phyloP scores from a whole-genome alignment of 306 rosid species.

The Lupinus albus region DNA sequence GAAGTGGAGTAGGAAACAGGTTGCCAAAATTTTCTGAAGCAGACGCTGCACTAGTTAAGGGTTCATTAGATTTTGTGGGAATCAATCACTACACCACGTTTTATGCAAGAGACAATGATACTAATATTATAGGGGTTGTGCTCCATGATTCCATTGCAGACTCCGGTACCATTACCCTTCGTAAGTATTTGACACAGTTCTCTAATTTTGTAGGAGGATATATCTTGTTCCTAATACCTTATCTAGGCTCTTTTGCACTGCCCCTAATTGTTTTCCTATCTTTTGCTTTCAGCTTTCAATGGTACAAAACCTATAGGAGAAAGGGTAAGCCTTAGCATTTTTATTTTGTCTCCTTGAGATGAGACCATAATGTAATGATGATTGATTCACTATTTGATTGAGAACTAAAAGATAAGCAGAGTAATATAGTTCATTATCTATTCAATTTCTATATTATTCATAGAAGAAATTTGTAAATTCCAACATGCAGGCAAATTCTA shows the following conservation, averaged over 20 bases:
- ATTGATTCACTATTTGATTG: neutral
- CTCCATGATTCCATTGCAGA: constrained; percentile 62
- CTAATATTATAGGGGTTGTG: constrained; percentile 38
- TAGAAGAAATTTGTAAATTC: neutral
- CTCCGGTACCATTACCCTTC: constrained; percentile 67
- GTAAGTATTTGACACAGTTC: constrained; percentile 53
- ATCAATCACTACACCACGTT: constrained; percentile 92
- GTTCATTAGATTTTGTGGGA: constrained; percentile 89
- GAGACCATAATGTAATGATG: neutral
- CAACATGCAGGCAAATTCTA: constrained; percentile 74
- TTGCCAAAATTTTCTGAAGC: constrained; percentile 66
- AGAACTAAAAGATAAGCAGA: too few species aligned
- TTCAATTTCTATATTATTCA: too few species aligned
- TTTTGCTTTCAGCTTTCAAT: constrained; percentile 71
- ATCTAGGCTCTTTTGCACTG: constrained; percentile 43
- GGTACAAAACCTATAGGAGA: constrained; percentile 63
- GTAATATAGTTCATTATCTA: too few species aligned
- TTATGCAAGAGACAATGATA: constrained; percentile 54
- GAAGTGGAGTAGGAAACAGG: constrained; percentile 64
- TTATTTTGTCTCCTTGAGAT: neutral
- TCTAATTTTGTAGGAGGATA: too few species aligned
- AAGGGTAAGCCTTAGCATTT: constrained; percentile 50
- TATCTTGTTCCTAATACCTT: too few species aligned
- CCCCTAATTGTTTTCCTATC: constrained; percentile 30
- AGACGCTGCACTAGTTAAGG: constrained; percentile 64